Percentiles rank a stretch among this genome's conserved stretches.
Conservation (phyloP, 768 basidiomycete genomes). For the Sarcodon aspratus region DNA sequence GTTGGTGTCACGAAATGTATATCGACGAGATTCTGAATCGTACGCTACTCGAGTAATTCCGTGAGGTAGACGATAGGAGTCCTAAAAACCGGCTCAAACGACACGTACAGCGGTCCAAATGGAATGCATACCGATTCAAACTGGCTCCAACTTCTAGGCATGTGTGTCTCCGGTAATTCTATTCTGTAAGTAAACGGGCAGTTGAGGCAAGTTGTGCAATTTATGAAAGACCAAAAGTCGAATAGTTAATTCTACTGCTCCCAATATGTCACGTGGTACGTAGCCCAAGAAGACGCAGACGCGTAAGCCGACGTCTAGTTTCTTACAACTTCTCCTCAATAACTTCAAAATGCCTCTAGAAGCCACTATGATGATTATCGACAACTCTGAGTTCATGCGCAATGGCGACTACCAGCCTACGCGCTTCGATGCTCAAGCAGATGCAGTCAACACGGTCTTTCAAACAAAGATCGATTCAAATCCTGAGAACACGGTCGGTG, state of each 20-base stretch:
- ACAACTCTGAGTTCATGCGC: conserved; percentile 97
- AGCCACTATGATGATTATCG: conserved; percentile 95
- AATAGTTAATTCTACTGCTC: not conserved
- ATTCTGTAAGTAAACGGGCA: not conserved
- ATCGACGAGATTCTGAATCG: not conserved
- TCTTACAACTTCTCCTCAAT: not conserved
- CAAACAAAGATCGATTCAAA: conserved; percentile 92
- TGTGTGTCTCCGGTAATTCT: not conserved
- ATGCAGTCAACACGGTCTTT: conserved; percentile 85
- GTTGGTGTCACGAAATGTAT: not conserved
- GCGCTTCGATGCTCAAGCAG: conserved; percentile 83
- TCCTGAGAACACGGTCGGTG: conserved; percentile 93
- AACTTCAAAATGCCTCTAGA: conserved; percentile 77
- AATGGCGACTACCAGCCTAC: conserved; percentile 87
- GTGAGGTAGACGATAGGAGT: not conserved
- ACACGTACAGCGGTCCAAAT: not conserved
- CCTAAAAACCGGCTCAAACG: not conserved
- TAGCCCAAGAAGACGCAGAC: not conserved
- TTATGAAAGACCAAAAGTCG: conserved; percentile 2
- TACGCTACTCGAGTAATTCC: not conserved
- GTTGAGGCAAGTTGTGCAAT: not conserved
- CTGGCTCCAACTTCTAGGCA: not conserved
- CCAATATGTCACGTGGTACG: not conserved
- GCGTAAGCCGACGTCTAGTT: conserved; percentile 7
- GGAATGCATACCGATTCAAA: not conserved